Conservation (phyloP, 2,329 filamentous ascomycete species). For the Coniochaeta sp. region DNA sequence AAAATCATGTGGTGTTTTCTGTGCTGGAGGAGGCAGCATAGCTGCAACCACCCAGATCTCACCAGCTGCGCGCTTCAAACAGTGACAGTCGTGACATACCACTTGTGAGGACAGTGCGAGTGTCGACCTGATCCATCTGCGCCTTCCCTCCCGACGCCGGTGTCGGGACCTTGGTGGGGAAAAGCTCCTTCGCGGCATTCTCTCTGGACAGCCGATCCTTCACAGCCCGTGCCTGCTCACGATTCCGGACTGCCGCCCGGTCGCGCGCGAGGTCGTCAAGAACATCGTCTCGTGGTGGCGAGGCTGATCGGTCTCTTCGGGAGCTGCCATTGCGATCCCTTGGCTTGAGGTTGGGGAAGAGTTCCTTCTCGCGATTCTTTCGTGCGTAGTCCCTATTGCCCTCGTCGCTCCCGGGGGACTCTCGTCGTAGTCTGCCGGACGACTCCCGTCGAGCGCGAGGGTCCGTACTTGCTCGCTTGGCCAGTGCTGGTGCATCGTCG, state of each 20-base stretch:
- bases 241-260: slow-evolving; percentile 26
- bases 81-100: slow-evolving; percentile 18
- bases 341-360: slow-evolving; percentile 44
- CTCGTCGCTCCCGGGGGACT: slow-evolving; percentile 9
- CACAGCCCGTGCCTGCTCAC: slow-evolving; percentile 35
- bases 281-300: slow-evolving; percentile 36
- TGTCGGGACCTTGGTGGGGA: slow-evolving; percentile 36
- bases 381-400: slow-evolving; percentile 14
- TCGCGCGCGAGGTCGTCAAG: slow-evolving; percentile 20
- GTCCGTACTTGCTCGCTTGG: slow-evolving; percentile 17
- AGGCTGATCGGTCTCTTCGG: slow-evolving; percentile 43
- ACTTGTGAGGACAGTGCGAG: slow-evolving; percentile 24
- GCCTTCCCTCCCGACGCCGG: slow-evolving; percentile 16
- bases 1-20: neutral
- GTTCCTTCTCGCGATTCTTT: slow-evolving; percentile 49
- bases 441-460: slow-evolving; percentile 15
- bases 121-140: slow-evolving; percentile 24
- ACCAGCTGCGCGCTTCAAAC: slow-evolving; percentile 7
- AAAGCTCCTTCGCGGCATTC: slow-evolving; percentile 48
- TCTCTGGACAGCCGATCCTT: slow-evolving; percentile 30
- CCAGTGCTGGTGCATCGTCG: slow-evolving; percentile 44
- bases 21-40: neutral
- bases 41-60: slow-evolving; percentile 9
- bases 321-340: slow-evolving; percentile 13
- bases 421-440: neutral